These are phyloP conservation scores for Alternaria sp. DNA, from an alignment of 2,329 filamentous ascomycete species.

Conservation along the genomic window DNA sequence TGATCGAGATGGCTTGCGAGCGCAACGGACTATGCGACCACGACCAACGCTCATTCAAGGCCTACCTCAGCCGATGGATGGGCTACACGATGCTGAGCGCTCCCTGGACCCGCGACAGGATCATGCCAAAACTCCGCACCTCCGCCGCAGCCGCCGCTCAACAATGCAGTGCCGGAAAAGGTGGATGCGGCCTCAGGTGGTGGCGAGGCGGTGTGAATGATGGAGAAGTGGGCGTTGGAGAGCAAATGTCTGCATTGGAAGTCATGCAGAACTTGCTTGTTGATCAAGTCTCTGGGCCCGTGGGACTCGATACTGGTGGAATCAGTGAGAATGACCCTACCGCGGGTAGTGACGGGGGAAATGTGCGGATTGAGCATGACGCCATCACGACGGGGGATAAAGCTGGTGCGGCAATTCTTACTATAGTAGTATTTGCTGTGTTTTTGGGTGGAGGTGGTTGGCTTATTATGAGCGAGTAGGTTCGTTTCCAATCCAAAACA, in stretches of 20 bases:
- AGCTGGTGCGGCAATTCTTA: conserved; percentile 73
- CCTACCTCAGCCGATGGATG: conserved; percentile 54
- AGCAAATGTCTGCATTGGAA: conserved; percentile 67
- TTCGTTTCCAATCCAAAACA: background rate
- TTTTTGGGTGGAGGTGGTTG: conserved; percentile 64
- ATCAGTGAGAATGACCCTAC: conserved; percentile 58
- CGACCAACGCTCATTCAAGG: conserved; percentile 58
- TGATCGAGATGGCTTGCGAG: conserved; percentile 60
- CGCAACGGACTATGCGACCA: conserved; percentile 54
- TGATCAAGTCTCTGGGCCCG: conserved; percentile 39
- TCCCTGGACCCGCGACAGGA: conserved; percentile 43
- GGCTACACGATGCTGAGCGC: conserved; percentile 50
- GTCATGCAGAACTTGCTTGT: conserved; percentile 60
- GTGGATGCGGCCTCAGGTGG: conserved; percentile 58
- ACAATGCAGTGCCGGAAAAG: conserved; percentile 62
- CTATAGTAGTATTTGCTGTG: conserved; percentile 63
- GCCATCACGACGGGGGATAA: conserved; percentile 67
- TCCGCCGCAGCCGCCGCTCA: conserved; percentile 65
- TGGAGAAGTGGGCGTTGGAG: conserved; percentile 61
- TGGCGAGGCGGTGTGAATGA: conserved; percentile 54
- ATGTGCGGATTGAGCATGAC: conserved; percentile 33
- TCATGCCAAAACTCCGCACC: conserved; percentile 62
- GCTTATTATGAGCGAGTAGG: conserved; percentile 51
- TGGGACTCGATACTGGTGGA: conserved; percentile 62
- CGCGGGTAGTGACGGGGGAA: conserved; percentile 45